Evolutionary conservation across 805 yeast species (phyloP), one percentile per base, ranked within the genome.

Genomic region (Yarrowia sp.): DNA sequence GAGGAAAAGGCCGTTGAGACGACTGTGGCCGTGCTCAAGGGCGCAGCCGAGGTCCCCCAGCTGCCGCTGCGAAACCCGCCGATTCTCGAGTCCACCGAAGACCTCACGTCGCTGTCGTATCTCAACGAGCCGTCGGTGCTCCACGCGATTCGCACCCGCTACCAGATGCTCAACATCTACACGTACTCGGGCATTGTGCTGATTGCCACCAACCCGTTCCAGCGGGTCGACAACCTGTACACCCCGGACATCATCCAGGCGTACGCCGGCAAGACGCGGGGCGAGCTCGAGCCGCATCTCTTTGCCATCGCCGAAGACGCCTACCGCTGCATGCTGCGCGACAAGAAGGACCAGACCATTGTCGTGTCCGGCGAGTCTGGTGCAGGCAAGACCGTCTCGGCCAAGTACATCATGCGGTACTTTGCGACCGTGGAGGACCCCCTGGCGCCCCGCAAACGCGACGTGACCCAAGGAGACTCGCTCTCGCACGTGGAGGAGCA

Each of bases 241-340:
- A 86, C 97, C 2, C 89, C 88, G 39, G 97, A 93, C 69, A 88
- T 93, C 73, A 90, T 93, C 63, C 97, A 93, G 74, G 93, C 96
- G 18, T 93, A 93, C 72, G 90, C 97, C 9, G 96, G 97, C 22
- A 89, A 87, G 71, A 83, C 89, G 70, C 81, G 97, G 71, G 98
- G 97, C 47, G 98, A 93, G 73, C 82, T 90, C 66, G 98, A 94
- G 70, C 99, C 99, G 5, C 99, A 93, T 78, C 79, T 93, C 71
- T 93, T 93, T 74, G 97, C 97, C 46, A 93, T 93, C 68, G 98
- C 99, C 25, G 98, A 92, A 74, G 97, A 94, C 70, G 97, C 98
- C 6, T 92, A 91, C 73, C 81, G 97, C 69, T 87, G 96, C 71
- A 93, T 93, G 99, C 87, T 88, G 70, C 81, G 86, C 53, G 96